Base-by-base conservation (phyloP, 2,329 filamentous ascomycete genomes). In the Paecilomyces variotii region DNA sequence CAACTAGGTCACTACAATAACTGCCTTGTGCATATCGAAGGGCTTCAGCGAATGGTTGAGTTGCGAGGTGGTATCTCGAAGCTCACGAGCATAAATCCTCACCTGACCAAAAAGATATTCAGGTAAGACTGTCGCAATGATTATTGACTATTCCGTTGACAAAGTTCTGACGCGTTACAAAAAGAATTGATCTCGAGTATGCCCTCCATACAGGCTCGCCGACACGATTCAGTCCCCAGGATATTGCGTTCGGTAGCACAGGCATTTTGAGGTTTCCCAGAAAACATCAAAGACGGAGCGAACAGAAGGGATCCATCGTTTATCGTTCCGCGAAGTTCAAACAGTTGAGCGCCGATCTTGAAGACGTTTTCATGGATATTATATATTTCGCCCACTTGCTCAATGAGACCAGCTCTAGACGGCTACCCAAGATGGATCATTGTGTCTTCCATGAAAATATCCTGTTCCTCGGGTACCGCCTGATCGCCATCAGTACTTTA, bases 161-260 rank as follows among this genome's bases (percentile, higher is more conserved):
- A 2, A 4, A 6, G n/a, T 34, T 7, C 55, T 28, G 3, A 24
- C 32, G 9, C 11, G 19, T 24, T 25, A 14, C 12, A 51, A 27
- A 10, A 19, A 61, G 59, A 49, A 32, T 58, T 30, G 57, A 61
- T 24, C 57, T 61, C 12, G 59, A 61, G 26, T 61, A 57, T 50
- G 57, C 57, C 25, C 39, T 61, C 9, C 52, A 58, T 30, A 61
- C 51, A 57, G 59, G 59, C 11, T 55, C 59, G 14, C 11, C 57
- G 14, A 61, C 54, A 19, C 58, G 39, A 14, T 61, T 61, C 27
- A 3, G 52, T 27, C 50, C 50, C 5, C 32, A 35, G 14, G 26
- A 56, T 12, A 19, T 45, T 19, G 14, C n/a, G 7, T n/a, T 4
- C 35, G 35, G 35, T 7, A 14, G 35, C 6, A n/a, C 1, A n/a